Evolutionary conservation across 2,329 filamentous ascomycete genomes (phyloP).

Genomic region (Alternaria alternata): DNA sequence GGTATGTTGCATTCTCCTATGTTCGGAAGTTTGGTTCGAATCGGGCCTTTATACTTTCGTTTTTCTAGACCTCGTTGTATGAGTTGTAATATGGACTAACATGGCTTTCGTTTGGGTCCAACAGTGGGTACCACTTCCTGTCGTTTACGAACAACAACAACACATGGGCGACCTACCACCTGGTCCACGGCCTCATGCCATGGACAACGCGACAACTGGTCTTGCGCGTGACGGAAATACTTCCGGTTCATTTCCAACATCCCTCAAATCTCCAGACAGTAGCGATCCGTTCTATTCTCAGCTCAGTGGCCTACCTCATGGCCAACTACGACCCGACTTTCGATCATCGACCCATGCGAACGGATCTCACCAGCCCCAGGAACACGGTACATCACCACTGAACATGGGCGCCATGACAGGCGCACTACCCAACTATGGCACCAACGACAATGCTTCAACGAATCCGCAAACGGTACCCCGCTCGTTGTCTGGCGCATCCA

Average conservation of each 20-base stretch:
- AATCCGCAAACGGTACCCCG: constrained; percentile 38
- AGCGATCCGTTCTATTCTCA: constrained; percentile 50
- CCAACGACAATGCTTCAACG: constrained; percentile 27
- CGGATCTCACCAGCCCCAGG: constrained; percentile 36
- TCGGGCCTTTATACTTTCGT: constrained; percentile 28
- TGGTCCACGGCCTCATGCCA: constrained; percentile 39
- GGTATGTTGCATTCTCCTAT: constrained; percentile 43
- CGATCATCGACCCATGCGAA: constrained; percentile 36
- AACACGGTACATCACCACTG: constrained; percentile 38
- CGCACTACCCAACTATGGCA: constrained; percentile 47
- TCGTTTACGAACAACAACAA: constrained; percentile 44
- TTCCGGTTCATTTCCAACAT: constrained; percentile 22
- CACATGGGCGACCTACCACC: constrained; percentile 52
- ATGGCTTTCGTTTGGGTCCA: constrained; percentile 54
- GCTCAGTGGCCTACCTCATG: constrained; percentile 43
- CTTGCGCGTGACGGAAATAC: constrained; percentile 39
- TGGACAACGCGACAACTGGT: constrained; percentile 41
- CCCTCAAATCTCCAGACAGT: constrained; percentile 32
- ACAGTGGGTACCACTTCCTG: constrained; percentile 53
- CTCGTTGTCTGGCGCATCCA: constrained; percentile 49
- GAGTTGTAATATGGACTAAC: constrained; percentile 49
- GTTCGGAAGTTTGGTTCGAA: constrained; percentile 11
- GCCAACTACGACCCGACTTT: constrained; percentile 38
- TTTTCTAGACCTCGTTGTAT: constrained; percentile 28
- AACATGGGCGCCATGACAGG: constrained; percentile 50